phyloP scores from a whole-genome alignment of 2,329 filamentous ascomycete species.

The Didymella pomorum region DNA sequence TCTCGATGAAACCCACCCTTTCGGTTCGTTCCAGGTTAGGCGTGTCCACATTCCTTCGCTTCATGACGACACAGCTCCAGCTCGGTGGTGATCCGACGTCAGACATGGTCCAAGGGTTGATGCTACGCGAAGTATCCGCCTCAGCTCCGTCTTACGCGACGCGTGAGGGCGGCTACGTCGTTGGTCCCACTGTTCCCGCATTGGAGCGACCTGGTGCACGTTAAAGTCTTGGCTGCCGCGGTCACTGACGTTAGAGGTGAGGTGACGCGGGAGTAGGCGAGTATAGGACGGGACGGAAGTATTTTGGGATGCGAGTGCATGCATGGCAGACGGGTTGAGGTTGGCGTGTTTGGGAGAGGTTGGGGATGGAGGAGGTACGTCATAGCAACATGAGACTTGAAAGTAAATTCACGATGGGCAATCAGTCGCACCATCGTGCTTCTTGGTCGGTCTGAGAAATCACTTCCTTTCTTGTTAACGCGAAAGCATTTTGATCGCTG shows the following conservation, averaged over 20 bases:
- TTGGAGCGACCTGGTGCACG: conserved; percentile 14
- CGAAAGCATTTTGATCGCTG: not conserved
- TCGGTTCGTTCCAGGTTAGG: not conserved
- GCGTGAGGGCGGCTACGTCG: conserved; percentile 15
- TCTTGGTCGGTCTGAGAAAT: not conserved
- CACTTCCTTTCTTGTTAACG: not conserved
- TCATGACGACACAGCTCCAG: conserved; percentile 11
- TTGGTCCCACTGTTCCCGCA: conserved; percentile 20
- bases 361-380: conserved; percentile 8
- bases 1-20: not conserved
- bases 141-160: not conserved
- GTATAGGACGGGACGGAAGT: conserved; percentile 1
- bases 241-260: conserved; percentile 15
- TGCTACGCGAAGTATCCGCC: not conserved
- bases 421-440: not conserved
- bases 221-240: conserved; percentile 10
- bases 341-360: not conserved
- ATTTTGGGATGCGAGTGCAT: conserved; percentile 5
- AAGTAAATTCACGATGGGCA: not conserved
- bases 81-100: conserved; percentile 14
- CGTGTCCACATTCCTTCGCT: not conserved
- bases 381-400: conserved; percentile 10
- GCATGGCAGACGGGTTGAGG: not conserved
- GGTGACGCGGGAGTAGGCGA: conserved; percentile 16
- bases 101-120: conserved; percentile 15